Evolutionary conservation across 352 stramenopile species (phyloP), one percentile per base, ranked within the genome.

Genomic region (Globisporangium rhizosaccharum): DNA sequence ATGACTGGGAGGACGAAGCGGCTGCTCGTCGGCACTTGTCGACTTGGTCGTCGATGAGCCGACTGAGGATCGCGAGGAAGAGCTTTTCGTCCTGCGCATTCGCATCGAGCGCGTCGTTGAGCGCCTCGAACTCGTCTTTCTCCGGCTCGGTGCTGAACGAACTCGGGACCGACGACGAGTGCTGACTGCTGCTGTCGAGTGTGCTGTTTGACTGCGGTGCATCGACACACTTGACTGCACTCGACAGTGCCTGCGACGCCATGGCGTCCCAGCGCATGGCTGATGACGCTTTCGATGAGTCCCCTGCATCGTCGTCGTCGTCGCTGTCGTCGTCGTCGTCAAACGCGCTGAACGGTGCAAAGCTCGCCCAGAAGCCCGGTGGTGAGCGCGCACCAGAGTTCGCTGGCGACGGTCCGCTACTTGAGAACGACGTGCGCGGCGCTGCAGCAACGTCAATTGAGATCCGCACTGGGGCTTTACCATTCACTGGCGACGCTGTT

Each of bases 321-420:
- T 79, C 76, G 2, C 85, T 73, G 2, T 79, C 70, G 6, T 86
- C 71, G 42, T 76, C 68, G 49, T 90, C 74, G 30, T 87, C 74
- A 2, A 69, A 66, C 3, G 59, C 79, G 25, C 75, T 82, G 63
- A 89, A 90, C 8, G 82, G 82, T 44, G 75, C 79, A 58, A 79
- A 85, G 30, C 76, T 90, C 36, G 82, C 82, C 82, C 80, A 92
- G 46, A 92, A 92, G 6, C 82, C 82, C 33, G 82, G 82, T 2
- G 82, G 82, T 14, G 82, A 92, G 20, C 71, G 68, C 11, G 76
- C 73, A 28, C 76, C 75, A 59, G 69, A 83, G 57, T 72, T 68
- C 48, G 66, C 53, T 36, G 71, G 71, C 14, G 76, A 80, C 9
- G 55, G 20, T 17, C 56, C 59, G 2, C 37, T 50, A 14, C 45